Percentiles rank a stretch among this genome's conserved stretches.
These are phyloP conservation scores for Pistacia integerrima DNA, from an alignment of 345 rosid species.

Conservation along the genomic window DNA sequence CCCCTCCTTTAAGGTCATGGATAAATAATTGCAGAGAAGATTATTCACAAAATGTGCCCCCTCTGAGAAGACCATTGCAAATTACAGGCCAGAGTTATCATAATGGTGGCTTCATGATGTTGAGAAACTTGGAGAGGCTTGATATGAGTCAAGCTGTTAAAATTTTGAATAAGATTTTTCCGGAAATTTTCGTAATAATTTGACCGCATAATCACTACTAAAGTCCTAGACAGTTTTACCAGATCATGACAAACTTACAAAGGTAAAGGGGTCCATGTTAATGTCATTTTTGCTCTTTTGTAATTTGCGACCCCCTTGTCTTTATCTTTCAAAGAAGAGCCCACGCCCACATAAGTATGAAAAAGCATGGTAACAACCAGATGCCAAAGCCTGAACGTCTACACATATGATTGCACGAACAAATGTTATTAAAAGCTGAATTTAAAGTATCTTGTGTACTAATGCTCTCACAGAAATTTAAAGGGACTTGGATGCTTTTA, in stretches of 20 bases:
- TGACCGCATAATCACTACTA: no score
- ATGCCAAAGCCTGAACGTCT: background rate
- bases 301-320: background rate
- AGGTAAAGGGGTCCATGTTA: constrained; percentile 4
- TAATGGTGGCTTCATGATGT: no score
- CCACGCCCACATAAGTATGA: background rate
- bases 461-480: no score
- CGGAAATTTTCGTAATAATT: no score
- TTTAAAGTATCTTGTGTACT: no score
- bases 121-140: no score
- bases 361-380: constrained; percentile 2
- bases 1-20: background rate
- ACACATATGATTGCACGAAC: background rate
- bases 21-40: background rate
- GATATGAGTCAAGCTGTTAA: no score
- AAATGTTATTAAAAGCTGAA: background rate
- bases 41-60: no score
- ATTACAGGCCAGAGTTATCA: no score
- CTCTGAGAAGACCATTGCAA: no score
- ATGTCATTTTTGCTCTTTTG: background rate
- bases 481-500: no score
- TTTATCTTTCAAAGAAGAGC: background rate
- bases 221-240: background rate
- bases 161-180: no score
- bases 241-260: background rate